A percentile compares a stretch with the other conserved stretches of the same genome.
Evolutionary conservation across 2,329 filamentous ascomycete genomes (phyloP).

Genomic region (Pyricularia grisea): DNA sequence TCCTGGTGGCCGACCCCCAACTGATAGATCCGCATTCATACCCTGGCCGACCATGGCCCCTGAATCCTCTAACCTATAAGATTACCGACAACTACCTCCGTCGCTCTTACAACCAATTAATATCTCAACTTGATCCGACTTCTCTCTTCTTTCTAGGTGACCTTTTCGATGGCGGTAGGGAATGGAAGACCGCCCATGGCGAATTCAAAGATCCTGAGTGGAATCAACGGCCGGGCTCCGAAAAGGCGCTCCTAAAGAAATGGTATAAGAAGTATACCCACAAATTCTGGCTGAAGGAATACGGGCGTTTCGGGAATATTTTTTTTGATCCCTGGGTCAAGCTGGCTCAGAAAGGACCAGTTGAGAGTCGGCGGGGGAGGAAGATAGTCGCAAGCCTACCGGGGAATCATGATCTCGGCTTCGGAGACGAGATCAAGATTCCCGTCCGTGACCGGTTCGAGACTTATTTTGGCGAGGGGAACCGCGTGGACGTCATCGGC

Average conservation of each 20-base stretch:
- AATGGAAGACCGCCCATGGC: slow-evolving; percentile 72
- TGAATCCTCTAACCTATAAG: slow-evolving; percentile 41
- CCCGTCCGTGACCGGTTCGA: slow-evolving; percentile 76
- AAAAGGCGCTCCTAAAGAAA: slow-evolving; percentile 47
- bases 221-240: slow-evolving; percentile 41
- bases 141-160: slow-evolving; percentile 88
- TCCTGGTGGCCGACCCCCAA: slow-evolving; percentile 84
- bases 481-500: slow-evolving; percentile 80
- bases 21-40: slow-evolving; percentile 94
- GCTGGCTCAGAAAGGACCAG: slow-evolving; percentile 32
- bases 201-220: slow-evolving; percentile 50
- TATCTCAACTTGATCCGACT: slow-evolving; percentile 69
- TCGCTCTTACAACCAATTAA: slow-evolving; percentile 71
- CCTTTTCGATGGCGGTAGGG: slow-evolving; percentile 88
- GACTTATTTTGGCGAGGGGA: slow-evolving; percentile 84
- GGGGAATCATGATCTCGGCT: slow-evolving; percentile 92
- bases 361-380: slow-evolving; percentile 52
- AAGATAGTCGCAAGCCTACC: slow-evolving; percentile 80
- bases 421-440: slow-evolving; percentile 74
- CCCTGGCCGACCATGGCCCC: slow-evolving; percentile 61
- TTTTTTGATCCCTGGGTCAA: slow-evolving; percentile 65
- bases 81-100: slow-evolving; percentile 87
- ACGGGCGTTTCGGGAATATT: slow-evolving; percentile 73
- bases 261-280: slow-evolving; percentile 72
- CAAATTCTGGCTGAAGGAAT: slow-evolving; percentile 79